These are phyloP conservation scores for Hypoxylon cercidicola DNA, from an alignment of 495 filamentous ascomycete genomes.

Conservation along the genomic window DNA sequence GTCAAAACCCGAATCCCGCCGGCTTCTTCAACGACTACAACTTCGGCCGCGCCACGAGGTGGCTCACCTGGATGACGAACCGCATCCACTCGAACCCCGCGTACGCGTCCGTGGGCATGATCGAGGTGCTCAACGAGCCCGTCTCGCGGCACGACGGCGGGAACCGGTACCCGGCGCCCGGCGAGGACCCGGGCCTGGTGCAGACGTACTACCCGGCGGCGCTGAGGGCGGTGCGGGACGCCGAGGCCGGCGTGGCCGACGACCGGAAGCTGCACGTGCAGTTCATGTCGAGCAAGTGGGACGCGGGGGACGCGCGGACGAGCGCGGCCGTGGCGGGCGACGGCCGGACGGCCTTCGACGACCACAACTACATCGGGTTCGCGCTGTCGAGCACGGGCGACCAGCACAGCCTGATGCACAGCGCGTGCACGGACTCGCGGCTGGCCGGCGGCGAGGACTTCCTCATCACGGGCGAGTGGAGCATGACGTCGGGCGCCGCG, in stretches of 20 bases:
- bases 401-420: constrained; percentile 43
- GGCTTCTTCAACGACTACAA: constrained; percentile 66
- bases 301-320: constrained; percentile 58
- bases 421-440: constrained; percentile 39
- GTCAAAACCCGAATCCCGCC: constrained; percentile 55
- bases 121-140: constrained; percentile 70
- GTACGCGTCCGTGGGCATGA: constrained; percentile 67
- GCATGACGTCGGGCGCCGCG: constrained; percentile 55
- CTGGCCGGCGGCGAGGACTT: constrained; percentile 26
- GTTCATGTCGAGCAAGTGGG: constrained; percentile 66
- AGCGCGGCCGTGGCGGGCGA: constrained; percentile 53
- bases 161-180: constrained; percentile 31
- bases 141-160: constrained; percentile 36
- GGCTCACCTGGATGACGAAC: constrained; percentile 66
- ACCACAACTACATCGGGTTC: constrained; percentile 60
- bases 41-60: constrained; percentile 65
- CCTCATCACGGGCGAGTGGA: constrained; percentile 64
- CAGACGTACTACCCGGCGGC: constrained; percentile 63
- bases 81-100: constrained; percentile 61
- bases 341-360: constrained; percentile 61
- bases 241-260: constrained; percentile 52
- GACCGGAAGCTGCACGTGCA: constrained; percentile 63
- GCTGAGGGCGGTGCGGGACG: constrained; percentile 60
- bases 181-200: constrained; percentile 41
- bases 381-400: constrained; percentile 50